These are phyloP conservation scores for Sclerotinia minor DNA, from an alignment of 2,329 filamentous ascomycete genomes.

Conservation along the genomic window DNA sequence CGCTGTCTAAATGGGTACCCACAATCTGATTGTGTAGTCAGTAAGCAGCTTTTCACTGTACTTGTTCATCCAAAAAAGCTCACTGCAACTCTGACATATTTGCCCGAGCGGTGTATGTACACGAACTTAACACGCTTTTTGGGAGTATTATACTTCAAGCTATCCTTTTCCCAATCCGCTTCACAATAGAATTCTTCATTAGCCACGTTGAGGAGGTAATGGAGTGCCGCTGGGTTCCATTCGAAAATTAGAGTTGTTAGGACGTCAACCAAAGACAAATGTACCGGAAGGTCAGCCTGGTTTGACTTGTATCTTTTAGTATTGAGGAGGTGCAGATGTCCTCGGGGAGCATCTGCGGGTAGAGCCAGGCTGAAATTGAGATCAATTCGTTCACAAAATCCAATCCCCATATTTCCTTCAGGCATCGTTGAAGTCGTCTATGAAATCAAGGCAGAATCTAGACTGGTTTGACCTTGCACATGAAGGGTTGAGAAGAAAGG, in stretches of 20 bases:
- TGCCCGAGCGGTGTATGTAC: background rate
- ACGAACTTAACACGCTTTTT: background rate
- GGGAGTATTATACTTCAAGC: accelerated
- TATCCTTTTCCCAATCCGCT: background rate
- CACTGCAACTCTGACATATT: background rate
- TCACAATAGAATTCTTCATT: background rate
- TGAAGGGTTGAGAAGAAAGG: background rate
- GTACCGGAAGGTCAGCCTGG: background rate
- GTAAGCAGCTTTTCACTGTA: background rate
- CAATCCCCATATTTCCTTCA: background rate
- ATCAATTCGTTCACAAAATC: background rate
- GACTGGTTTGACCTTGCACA: background rate
- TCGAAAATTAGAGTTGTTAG: background rate
- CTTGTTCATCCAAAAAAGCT: background rate
- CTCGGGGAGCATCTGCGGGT: background rate
- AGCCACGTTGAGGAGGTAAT: background rate
- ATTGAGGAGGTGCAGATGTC: background rate
- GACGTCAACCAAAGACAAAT: background rate
- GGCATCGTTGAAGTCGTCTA: background rate
- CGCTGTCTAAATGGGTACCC: no score
- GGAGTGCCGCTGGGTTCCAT: background rate
- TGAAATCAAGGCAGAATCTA: background rate
- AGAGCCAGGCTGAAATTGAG: background rate
- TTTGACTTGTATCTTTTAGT: background rate
- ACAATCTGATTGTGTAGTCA: background rate